Evolutionary conservation across 148 eudicot species (phyloP).

Genomic region (Spergularia marina): DNA sequence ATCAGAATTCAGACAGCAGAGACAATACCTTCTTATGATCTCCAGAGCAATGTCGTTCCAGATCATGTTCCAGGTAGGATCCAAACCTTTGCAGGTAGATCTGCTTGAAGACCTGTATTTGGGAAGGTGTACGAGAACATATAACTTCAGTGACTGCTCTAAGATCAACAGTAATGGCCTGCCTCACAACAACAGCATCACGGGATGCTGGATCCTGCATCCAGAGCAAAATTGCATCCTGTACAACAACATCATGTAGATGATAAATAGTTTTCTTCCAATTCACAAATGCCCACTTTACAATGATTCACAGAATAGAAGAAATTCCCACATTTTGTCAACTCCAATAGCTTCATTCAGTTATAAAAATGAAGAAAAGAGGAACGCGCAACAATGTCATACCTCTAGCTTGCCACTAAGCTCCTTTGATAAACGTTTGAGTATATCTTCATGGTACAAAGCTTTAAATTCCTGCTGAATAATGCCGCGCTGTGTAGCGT

Average conservation of each 20-base stretch:
- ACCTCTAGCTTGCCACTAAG: slow-evolving; percentile 70
- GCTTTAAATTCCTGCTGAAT: slow-evolving; percentile 57
- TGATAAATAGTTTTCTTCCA: background rate
- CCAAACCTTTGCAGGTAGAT: slow-evolving; percentile 46
- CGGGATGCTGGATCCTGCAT: slow-evolving; percentile 67
- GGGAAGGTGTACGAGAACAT: slow-evolving; percentile 74
- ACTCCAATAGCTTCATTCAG: background rate
- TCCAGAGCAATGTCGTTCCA: slow-evolving; percentile 49
- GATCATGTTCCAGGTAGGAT: slow-evolving; percentile 65
- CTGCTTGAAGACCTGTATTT: slow-evolving; percentile 64
- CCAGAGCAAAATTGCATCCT: slow-evolving; percentile 74
- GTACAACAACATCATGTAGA: slow-evolving; percentile 13
- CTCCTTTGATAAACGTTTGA: slow-evolving; percentile 53
- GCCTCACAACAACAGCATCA: slow-evolving; percentile 67
- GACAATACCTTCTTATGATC: slow-evolving; percentile 60
- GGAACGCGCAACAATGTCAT: background rate
- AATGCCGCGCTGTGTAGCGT: slow-evolving; percentile 59
- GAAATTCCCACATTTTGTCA: background rate
- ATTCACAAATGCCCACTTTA: background rate
- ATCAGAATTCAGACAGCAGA: background rate
- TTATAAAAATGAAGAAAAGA: background rate
- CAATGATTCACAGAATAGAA: background rate
- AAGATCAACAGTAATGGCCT: slow-evolving; percentile 49
- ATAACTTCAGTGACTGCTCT: slow-evolving; percentile 69
- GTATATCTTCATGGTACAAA: slow-evolving; percentile 62